phyloP scores from a whole-genome alignment of 352 stramenopile species.

The Phytophthora pluvialis region DNA sequence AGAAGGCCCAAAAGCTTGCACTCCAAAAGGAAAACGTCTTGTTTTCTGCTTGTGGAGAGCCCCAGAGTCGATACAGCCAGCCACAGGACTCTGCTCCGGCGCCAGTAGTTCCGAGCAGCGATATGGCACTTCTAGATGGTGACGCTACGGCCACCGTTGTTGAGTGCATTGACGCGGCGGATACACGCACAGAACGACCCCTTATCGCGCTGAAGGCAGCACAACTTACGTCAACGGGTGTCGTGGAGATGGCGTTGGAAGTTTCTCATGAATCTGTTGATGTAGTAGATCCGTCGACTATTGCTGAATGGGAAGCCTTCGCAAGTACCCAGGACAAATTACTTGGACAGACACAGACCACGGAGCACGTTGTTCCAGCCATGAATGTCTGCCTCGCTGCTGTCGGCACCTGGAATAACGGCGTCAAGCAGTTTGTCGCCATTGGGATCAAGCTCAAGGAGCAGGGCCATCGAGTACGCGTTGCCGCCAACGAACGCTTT shows the following conservation, averaged over 20 bases:
- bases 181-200: not conserved
- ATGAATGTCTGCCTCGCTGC: conserved; percentile 51
- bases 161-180: not conserved
- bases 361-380: conserved; percentile 5
- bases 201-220: conserved; percentile 15
- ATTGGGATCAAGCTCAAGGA: conserved; percentile 62
- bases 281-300: conserved; percentile 11
- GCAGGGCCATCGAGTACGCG: conserved; percentile 80
- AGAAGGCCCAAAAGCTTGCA: conserved; percentile 11
- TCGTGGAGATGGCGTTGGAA: conserved; percentile 20
- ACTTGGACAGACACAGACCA: not conserved
- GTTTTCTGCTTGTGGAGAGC: conserved; percentile 1
- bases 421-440: conserved; percentile 60
- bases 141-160: not conserved
- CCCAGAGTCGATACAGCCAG: not conserved
- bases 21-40: conserved; percentile 4
- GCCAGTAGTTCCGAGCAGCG: conserved; percentile 3
- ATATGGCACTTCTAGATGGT: conserved; percentile 9
- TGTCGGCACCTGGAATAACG: conserved; percentile 56
- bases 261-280: conserved; percentile 23
- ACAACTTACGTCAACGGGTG: conserved; percentile 15
- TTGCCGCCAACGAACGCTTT: conserved; percentile 80
- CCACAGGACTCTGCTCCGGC: not conserved
- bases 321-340: conserved; percentile 8
- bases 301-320: conserved; percentile 32